These are phyloP conservation scores for Nitzschia sp. DNA, from an alignment of 108 stramenopile species.

Conservation along the genomic window DNA sequence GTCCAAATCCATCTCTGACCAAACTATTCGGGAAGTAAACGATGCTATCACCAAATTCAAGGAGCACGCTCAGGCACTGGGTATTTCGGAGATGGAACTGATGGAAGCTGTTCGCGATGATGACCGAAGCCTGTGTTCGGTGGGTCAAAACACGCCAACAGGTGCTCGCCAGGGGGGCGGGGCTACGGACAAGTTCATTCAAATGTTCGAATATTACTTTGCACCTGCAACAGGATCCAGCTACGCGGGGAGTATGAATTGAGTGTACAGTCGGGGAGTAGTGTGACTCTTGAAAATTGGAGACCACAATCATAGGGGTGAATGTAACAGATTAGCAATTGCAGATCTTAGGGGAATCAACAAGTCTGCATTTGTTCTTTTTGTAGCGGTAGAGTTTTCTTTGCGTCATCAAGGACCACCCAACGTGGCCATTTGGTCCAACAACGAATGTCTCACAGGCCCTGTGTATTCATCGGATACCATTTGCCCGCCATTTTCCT, in stretches of 20 bases:
- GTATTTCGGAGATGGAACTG: conserved; percentile 14
- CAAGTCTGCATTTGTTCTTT: too few species aligned
- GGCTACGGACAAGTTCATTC: conserved; percentile 8
- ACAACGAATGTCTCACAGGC: background rate
- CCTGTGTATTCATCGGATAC: background rate
- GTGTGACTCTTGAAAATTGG: too few species aligned
- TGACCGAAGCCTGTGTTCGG: conserved; percentile 14
- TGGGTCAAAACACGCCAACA: background rate
- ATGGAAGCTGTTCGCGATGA: conserved; percentile 29
- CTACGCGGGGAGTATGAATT: background rate
- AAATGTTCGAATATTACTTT: conserved; percentile 32
- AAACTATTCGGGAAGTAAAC: conserved; percentile 20
- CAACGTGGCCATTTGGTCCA: conserved; percentile 33
- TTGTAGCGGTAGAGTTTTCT: too few species aligned
- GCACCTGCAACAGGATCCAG: conserved; percentile 3
- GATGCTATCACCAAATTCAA: conserved; percentile 18
- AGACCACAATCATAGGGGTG: too few species aligned
- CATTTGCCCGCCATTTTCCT: background rate
- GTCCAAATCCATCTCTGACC: conserved; percentile 5
- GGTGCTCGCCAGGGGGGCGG: background rate
- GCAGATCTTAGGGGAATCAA: too few species aligned
- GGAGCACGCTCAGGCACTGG: conserved; percentile 9
- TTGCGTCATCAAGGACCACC: background rate
- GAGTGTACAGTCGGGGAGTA: too few species aligned
- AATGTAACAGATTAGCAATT: too few species aligned